Percentiles rank a stretch among this genome's conserved stretches.
Evolutionary conservation across 1,139 yeast genomes (phyloP).

Genomic region (Saccharomyces hybrid): DNA sequence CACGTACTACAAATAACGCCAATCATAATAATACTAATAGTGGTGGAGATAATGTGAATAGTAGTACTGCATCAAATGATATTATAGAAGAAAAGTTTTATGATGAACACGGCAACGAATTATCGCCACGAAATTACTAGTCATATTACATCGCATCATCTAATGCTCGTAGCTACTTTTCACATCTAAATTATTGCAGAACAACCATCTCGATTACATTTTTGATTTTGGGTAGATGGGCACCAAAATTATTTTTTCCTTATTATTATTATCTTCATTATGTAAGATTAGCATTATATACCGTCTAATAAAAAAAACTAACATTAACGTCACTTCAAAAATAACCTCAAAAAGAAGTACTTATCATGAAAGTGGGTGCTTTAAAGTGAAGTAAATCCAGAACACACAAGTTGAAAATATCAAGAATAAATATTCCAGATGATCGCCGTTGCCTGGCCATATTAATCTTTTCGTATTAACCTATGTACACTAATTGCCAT

Average conservation of each 20-base stretch:
- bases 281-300: background rate
- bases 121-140: conserved; percentile 23
- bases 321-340: background rate
- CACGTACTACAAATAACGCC: conserved; percentile 5
- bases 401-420: too few relatives aligned
- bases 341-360: background rate
- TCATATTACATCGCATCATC: background rate
- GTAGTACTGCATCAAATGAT: background rate
- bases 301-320: background rate
- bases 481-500: too few relatives aligned
- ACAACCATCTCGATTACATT: background rate
- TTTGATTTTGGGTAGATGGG: background rate
- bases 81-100: conserved; percentile 18
- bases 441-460: too few relatives aligned
- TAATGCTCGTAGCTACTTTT: background rate
- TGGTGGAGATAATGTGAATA: background rate
- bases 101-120: conserved; percentile 22
- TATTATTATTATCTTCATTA: background rate
- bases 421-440: too few relatives aligned
- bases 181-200: background rate
- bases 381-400: too few relatives aligned
- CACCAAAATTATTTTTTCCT: background rate
- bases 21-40: background rate
- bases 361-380: too few relatives aligned
- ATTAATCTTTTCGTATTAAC: too few relatives aligned